Conservation (phyloP, 495 filamentous ascomycete species). For the Daldinia vernicosa region DNA sequence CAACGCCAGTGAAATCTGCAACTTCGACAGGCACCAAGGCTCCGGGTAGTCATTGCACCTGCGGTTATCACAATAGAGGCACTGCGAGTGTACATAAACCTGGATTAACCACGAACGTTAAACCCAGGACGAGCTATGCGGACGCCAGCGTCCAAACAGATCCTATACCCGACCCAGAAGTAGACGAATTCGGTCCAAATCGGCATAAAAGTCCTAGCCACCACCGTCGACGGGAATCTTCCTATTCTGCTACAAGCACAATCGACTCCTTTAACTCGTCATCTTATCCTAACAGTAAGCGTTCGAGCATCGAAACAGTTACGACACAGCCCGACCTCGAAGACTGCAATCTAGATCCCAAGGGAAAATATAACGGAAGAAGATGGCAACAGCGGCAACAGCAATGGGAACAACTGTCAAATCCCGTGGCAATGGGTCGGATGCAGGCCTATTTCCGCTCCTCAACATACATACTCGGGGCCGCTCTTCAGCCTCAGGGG, state of each 20-base stretch:
- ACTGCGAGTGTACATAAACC: neutral
- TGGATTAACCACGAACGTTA: neutral
- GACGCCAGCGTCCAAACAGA: slow-evolving; percentile 43
- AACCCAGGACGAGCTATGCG: slow-evolving; percentile 28
- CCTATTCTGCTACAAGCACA: slow-evolving; percentile 22
- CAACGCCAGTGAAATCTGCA: slow-evolving; percentile 11
- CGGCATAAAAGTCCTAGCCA: neutral
- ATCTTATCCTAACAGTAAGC: slow-evolving; percentile 33
- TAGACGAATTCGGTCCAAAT: slow-evolving; percentile 11
- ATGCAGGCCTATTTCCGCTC: slow-evolving; percentile 48
- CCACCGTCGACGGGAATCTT: slow-evolving; percentile 32
- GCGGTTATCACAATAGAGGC: slow-evolving; percentile 4
- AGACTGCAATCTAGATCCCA: slow-evolving; percentile 11
- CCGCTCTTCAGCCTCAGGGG: slow-evolving; percentile 31
- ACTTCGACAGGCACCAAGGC: neutral
- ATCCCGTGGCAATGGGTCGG: slow-evolving; percentile 43
- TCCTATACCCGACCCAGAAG: slow-evolving; percentile 13
- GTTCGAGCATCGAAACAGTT: slow-evolving; percentile 36
- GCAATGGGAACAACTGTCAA: slow-evolving; percentile 11
- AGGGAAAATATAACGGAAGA: neutral
- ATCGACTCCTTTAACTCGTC: slow-evolving; percentile 20
- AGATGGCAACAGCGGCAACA: slow-evolving; percentile 14
- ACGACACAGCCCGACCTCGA: slow-evolving; percentile 39
- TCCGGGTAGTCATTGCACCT: slow-evolving; percentile 5
- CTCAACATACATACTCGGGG: slow-evolving; percentile 38